Conservation (phyloP, 1,139 yeast species). For the Yamadazyma jaroonii region DNA sequence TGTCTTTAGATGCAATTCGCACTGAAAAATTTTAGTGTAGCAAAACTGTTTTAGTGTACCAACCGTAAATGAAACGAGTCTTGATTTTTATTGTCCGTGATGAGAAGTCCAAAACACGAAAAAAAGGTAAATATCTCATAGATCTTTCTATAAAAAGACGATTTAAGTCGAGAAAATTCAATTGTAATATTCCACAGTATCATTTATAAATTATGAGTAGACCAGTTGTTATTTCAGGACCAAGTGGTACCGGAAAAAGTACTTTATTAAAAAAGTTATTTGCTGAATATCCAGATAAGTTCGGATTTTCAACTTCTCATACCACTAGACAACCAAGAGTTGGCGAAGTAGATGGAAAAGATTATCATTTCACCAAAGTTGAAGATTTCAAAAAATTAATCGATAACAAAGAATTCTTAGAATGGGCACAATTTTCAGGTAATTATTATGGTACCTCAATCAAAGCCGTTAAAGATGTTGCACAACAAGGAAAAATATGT, state of each 20-base stretch:
- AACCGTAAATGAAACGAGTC: too few species aligned
- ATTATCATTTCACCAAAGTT: slow-evolving; percentile 81
- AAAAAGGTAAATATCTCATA: too few species aligned
- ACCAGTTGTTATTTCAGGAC: slow-evolving; percentile 95
- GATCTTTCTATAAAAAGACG: background rate
- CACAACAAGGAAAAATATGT: slow-evolving; percentile 66
- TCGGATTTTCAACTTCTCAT: slow-evolving; percentile 93
- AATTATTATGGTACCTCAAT: slow-evolving; percentile 94
- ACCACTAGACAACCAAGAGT: slow-evolving; percentile 91
- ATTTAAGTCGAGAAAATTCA: too few species aligned
- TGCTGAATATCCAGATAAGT: slow-evolving; percentile 82
- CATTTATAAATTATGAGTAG: slow-evolving; percentile 28
- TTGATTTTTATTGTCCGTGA: too few species aligned
- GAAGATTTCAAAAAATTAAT: slow-evolving; percentile 77
- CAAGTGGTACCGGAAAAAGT: slow-evolving; percentile 96
- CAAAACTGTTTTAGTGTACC: too few species aligned
- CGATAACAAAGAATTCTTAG: slow-evolving; percentile 74
- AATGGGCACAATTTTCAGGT: slow-evolving; percentile 98
- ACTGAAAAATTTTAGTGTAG: too few species aligned
- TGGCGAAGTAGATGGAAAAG: slow-evolving; percentile 87
- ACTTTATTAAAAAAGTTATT: slow-evolving; percentile 86
- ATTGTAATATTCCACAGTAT: background rate
- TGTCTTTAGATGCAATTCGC: too few species aligned
- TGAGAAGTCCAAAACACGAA: too few species aligned
- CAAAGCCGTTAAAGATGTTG: slow-evolving; percentile 77